These are phyloP conservation scores for Desmodesmus armatus DNA, from an alignment of 139 green algal genomes.

Conservation along the genomic window DNA sequence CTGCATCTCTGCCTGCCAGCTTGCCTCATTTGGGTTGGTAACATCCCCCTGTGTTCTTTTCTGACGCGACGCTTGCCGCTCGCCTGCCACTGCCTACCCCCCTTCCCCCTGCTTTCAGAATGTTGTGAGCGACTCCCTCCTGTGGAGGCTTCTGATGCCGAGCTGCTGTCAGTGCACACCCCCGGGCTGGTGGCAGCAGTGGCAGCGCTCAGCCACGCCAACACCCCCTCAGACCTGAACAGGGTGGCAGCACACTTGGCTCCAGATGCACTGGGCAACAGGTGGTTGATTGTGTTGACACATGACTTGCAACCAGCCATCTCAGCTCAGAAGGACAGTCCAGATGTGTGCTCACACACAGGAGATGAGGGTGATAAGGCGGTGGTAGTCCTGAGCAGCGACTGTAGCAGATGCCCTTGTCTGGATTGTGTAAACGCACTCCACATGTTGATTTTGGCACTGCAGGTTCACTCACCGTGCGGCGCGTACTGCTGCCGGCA, in stretches of 20 bases:
- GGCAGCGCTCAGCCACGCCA: slow-evolving; percentile 16
- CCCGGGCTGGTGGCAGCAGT: slow-evolving; percentile 60
- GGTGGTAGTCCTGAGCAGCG: no score
- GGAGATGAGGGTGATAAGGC: background rate
- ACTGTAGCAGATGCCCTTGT: no score
- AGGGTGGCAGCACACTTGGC: slow-evolving; percentile 19
- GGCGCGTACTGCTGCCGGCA: slow-evolving; percentile 72
- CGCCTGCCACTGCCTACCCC: no score
- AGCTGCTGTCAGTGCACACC: slow-evolving; percentile 76
- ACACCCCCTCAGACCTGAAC: slow-evolving; percentile 10
- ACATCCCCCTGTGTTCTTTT: no score
- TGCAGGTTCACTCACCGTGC: slow-evolving; percentile 43
- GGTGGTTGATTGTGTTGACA: no score
- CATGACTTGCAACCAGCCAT: background rate
- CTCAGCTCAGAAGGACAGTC: no score
- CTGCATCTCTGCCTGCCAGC: no score
- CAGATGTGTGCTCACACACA: background rate
- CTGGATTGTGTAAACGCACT: no score
- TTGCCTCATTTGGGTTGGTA: no score
- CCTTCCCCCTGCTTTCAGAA: slow-evolving; percentile 35
- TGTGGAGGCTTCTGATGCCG: slow-evolving; percentile 60
- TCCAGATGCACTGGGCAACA: slow-evolving; percentile 42
- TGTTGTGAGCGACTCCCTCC: slow-evolving; percentile 54
- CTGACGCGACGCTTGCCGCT: no score
- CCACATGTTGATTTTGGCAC: no score